Base-by-base conservation (phyloP, 805 yeast species). In the Danielozyma ontarioensis region DNA sequence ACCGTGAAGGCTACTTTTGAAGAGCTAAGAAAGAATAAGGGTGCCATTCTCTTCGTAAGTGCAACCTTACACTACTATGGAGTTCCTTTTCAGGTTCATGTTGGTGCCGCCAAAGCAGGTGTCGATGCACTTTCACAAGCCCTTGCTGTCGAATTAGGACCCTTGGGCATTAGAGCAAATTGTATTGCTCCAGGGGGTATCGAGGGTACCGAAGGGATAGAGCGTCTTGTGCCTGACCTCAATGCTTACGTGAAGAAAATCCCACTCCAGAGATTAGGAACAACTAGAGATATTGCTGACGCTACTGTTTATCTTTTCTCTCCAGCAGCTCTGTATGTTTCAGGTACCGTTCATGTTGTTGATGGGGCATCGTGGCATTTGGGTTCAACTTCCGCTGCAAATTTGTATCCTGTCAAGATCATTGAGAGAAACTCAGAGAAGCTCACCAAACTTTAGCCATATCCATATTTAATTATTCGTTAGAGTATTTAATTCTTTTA, bases 31-130 rank as follows among this genome's bases (percentile, higher is more conserved):
- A 55, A 57, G 46, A 61, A 51, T 40, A 62, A 61, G 45, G 72
- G 72, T 14, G 46, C 51, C 14, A 36, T 53, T 17, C 36, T 65
- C 11, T 63, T 65, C 40, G 68, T 64, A 14, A 57, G 66, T 41
- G 70, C 71, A 4, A 63, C 70, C 1, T 55, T 65, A 34, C 72
- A 66, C 43, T 62, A 63, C 48, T 66, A 63, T 41, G 72, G 70
- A 5, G 55, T 66, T 19, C 70, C 70, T 3, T 62, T 66, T 46
- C 57, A 52, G 37, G 35, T 44, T 25, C 58, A 53, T 26, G 59
- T 52, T 14, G 57, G 57, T 1, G 59, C 59, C 3, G 59, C 59
- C 30, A 53, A 53, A 39, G 59, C 59, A 1, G 59, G 59, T 8
- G 59, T 53, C 24, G 59, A 53, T 25, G 59, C 59, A 3, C 40